Evolutionary conservation across 2,329 filamentous ascomycete genomes (phyloP).

Genomic region (Daldinia sp.): DNA sequence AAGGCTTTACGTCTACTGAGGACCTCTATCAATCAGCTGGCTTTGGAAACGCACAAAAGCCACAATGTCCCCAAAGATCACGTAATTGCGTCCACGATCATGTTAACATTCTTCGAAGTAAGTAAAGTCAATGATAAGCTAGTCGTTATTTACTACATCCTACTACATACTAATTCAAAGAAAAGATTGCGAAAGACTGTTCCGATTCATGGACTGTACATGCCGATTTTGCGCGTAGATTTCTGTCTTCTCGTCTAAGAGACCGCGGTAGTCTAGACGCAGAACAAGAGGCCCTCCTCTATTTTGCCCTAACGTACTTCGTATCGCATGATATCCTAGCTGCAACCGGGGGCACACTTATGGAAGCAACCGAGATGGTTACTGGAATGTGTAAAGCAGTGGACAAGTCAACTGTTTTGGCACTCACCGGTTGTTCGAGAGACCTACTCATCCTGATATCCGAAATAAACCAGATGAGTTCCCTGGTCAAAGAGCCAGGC

Average conservation of each 20-base stretch:
- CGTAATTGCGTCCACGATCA: constrained; percentile 43
- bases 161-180: constrained; percentile 3
- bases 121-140: constrained; percentile 22
- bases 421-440: constrained; percentile 38
- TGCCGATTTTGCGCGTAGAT: constrained; percentile 44
- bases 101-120: constrained; percentile 48
- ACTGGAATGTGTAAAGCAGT: constrained; percentile 34
- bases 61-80: constrained; percentile 33
- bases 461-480: constrained; percentile 39
- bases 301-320: constrained; percentile 48
- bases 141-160: no score
- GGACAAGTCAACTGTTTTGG: constrained; percentile 32
- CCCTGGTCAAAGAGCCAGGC: constrained; percentile 8
- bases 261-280: constrained; percentile 25
- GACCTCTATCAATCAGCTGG: constrained; percentile 26
- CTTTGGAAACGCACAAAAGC: not conserved
- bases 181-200: constrained; percentile 47
- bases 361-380: constrained; percentile 27
- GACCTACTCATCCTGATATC: constrained; percentile 40
- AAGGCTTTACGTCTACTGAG: constrained; percentile 41
- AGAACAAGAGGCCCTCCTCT: constrained; percentile 41
- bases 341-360: constrained; percentile 34
- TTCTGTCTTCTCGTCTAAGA: constrained; percentile 32
- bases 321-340: constrained; percentile 42
- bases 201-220: constrained; percentile 49